Conservation (phyloP, 306 rosid species). For the Citrullus mucosospermus region DNA sequence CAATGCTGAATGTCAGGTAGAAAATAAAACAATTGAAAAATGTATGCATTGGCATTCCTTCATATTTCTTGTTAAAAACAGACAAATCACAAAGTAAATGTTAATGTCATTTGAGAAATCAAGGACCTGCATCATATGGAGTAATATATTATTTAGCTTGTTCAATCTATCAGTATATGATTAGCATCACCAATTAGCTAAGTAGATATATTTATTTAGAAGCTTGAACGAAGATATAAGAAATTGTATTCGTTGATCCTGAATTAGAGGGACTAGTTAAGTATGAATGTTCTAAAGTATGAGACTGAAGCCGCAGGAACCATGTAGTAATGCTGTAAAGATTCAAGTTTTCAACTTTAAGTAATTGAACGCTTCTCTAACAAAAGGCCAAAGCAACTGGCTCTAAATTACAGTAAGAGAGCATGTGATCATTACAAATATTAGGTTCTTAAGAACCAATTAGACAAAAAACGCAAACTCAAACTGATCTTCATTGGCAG, state of each 20-base stretch:
- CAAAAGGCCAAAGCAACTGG: background rate
- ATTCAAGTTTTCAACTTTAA: background rate
- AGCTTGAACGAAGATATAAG: background rate
- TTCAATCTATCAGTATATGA: background rate
- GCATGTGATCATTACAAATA: background rate
- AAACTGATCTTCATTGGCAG: background rate
- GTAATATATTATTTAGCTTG: background rate
- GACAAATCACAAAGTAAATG: background rate
- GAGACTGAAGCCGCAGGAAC: background rate
- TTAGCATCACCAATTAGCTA: background rate
- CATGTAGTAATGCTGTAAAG: background rate
- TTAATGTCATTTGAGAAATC: background rate
- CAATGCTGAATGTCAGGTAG: background rate
- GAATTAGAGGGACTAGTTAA: background rate
- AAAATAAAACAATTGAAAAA: background rate
- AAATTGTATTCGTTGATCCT: background rate
- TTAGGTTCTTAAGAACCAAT: background rate
- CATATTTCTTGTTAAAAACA: background rate
- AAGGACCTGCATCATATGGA: background rate
- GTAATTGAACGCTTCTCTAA: background rate
- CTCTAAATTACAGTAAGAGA: background rate
- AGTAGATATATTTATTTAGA: background rate
- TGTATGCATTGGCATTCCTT: background rate
- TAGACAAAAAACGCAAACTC: background rate
- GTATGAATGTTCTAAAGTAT: background rate